Evolutionary conservation across 179 eudicot species (phyloP), one percentile per base, ranked within the genome.

Genomic region (Beta corolliflora): DNA sequence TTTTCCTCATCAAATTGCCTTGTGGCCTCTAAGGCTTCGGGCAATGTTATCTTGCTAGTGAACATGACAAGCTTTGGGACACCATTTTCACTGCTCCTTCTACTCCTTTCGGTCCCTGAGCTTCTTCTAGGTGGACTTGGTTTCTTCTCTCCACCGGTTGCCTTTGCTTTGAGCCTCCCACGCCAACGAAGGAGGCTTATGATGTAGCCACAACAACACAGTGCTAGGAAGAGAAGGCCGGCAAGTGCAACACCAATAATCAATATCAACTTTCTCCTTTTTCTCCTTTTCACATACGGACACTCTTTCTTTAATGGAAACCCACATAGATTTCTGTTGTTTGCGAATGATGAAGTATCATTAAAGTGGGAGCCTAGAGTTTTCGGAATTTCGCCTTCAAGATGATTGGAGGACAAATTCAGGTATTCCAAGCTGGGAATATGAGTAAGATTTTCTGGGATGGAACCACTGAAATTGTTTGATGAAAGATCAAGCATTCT

Each of bases 1-100:
- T 90, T 89, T 79, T 92, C 95, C 80, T 92, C 95, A 61, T 92
- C 95, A 76, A 92, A 92, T 6, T 92, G 90, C 82, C 93, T 81
- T 1, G 95, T 92, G 69, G 95, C 95, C 80, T 92, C 91, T 14
- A 89, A 65, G 10, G 93, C 88, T 69, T 92, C 95, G 0, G 92
- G 90, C 16, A 89, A 73, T 2, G 93, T 86, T 80, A 92, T 85
- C 86, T 88, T 90, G 81, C 82, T 85, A 31, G 82, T 89, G 78
- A 92, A 92, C 93, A 92, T 90, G 15, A 90, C 88, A 52, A 92
- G 86, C 82, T 87, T 92, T 16, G 92, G 93, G 1, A 82, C 90
- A 5, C 91, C 93, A 81, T 89, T 91, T 46, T 90, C 91, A 45
- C 93, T 86, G 73, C 95, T 92, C 56, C 95, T 75, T 6, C 95